Conservation (phyloP, 2,329 filamentous ascomycete genomes). For the Sporothrix schenckii region DNA sequence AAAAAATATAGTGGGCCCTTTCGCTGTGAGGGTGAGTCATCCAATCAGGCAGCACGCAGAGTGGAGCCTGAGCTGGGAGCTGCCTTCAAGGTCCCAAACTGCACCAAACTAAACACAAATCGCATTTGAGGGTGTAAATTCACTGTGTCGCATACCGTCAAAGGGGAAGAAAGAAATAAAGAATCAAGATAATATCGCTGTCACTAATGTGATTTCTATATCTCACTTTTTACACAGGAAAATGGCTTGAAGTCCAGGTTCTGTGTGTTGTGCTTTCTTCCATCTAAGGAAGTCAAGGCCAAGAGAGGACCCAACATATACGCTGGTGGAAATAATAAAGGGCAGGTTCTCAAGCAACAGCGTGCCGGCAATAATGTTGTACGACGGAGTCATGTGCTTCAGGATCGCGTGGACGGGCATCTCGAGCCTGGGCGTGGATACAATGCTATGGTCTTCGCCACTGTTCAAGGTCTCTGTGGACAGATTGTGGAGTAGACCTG, state of each 20-base stretch:
- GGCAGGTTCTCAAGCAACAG: neutral
- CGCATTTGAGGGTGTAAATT: no score
- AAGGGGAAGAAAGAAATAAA: no score
- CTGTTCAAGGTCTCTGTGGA: no score
- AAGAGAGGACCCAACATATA: neutral
- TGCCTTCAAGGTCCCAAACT: neutral
- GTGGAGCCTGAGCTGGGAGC: neutral
- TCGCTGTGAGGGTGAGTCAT: neutral
- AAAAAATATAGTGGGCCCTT: constrained; percentile 27
- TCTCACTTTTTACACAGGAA: no score
- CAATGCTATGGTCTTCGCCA: no score
- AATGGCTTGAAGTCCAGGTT: no score
- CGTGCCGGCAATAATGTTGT: neutral
- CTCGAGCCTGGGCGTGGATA: constrained; percentile 14
- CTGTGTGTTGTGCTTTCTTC: no score
- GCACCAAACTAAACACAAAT: constrained; percentile 12
- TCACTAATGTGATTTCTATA: no score
- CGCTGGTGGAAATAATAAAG: neutral
- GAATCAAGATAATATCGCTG: no score
- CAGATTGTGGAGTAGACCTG: no score
- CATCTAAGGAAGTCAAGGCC: no score
- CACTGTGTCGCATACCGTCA: no score
- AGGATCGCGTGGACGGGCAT: constrained; percentile 30
- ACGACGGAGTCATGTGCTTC: neutral
- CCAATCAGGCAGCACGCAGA: constrained; percentile 26